Evolutionary conservation across 768 basidiomycete species (phyloP).

Genomic region (Lactarius deliciosus): DNA sequence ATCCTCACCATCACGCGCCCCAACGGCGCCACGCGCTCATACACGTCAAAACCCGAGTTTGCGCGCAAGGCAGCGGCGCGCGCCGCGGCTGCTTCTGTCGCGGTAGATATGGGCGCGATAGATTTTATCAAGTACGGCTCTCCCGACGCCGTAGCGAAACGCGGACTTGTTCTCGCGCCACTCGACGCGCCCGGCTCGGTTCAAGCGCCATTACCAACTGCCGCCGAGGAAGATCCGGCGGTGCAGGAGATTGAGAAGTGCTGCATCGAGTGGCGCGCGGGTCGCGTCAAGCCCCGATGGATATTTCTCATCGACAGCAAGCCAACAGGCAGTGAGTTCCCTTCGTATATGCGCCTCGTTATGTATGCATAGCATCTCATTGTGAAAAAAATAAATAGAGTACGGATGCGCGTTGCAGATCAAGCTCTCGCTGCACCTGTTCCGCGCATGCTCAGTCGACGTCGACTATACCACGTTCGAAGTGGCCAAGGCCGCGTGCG

Average conservation of each 20-base stretch:
- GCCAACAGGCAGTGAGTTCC: constrained; percentile 41
- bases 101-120: constrained; percentile 58
- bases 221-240: constrained; percentile 27
- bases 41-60: constrained; percentile 49
- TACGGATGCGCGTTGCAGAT: constrained; percentile 60
- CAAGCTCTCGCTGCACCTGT: constrained; percentile 49
- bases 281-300: constrained; percentile 54
- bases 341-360: not conserved
- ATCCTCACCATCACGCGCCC: constrained; percentile 61
- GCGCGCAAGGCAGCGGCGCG: constrained; percentile 54
- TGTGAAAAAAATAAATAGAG: constrained; percentile 31
- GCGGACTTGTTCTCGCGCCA: constrained; percentile 37
- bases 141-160: constrained; percentile 40
- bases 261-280: constrained; percentile 55
- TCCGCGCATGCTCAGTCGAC: constrained; percentile 52
- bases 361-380: constrained; percentile 29
- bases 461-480: constrained; percentile 41
- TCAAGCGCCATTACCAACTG: constrained; percentile 13
- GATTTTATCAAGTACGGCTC: constrained; percentile 55
- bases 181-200: constrained; percentile 31
- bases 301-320: constrained; percentile 49
- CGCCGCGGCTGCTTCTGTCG: constrained; percentile 49
- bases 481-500: constrained; percentile 55
- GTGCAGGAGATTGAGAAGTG: constrained; percentile 51
- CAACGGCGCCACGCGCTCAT: constrained; percentile 50